Evolutionary conservation across 2,329 filamentous ascomycete species (phyloP).

Genomic region (Cordyceps tenuipes): DNA sequence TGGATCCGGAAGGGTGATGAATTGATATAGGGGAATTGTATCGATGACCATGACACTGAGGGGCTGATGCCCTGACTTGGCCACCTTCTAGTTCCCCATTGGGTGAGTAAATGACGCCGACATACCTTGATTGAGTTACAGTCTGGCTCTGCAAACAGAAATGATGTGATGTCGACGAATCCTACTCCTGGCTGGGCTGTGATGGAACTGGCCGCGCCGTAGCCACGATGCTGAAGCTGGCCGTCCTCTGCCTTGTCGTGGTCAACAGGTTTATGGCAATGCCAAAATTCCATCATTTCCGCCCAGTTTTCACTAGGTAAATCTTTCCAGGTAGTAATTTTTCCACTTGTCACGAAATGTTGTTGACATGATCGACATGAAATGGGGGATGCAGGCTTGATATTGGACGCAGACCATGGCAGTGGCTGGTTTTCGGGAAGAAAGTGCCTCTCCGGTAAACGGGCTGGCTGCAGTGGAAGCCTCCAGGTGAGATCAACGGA

Average conservation of each 20-base stretch:
- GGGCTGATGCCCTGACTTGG: constrained; percentile 37
- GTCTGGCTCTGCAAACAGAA: constrained; percentile 62
- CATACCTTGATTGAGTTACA: constrained; percentile 40
- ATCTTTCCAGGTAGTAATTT: constrained; percentile 68
- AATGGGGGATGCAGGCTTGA: constrained; percentile 34
- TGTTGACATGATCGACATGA: constrained; percentile 32
- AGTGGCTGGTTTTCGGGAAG: constrained; percentile 31
- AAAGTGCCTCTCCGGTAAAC: constrained; percentile 19
- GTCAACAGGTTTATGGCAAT: constrained; percentile 85
- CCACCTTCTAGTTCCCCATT: constrained; percentile 53
- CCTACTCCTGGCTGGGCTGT: constrained; percentile 57
- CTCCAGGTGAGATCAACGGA: constrained; percentile 42
- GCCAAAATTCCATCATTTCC: constrained; percentile 99
- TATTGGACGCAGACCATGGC: constrained; percentile 49
- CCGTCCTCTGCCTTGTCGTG: constrained; percentile 32
- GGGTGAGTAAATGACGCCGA: constrained; percentile 12
- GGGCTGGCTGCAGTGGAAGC: constrained; percentile 32
- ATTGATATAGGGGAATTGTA: constrained; percentile 59
- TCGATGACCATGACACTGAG: constrained; percentile 54
- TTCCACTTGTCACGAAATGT: constrained; percentile 29
- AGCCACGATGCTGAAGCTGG: constrained; percentile 58
- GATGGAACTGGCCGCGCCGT: constrained; percentile 73
- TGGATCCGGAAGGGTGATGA: constrained; percentile 17
- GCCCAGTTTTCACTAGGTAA: constrained; percentile 96
- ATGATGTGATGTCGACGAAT: constrained; percentile 72